phyloP scores from a whole-genome alignment of 1,284 basidiomycete genomes.

The Ganoderma multipileum region DNA sequence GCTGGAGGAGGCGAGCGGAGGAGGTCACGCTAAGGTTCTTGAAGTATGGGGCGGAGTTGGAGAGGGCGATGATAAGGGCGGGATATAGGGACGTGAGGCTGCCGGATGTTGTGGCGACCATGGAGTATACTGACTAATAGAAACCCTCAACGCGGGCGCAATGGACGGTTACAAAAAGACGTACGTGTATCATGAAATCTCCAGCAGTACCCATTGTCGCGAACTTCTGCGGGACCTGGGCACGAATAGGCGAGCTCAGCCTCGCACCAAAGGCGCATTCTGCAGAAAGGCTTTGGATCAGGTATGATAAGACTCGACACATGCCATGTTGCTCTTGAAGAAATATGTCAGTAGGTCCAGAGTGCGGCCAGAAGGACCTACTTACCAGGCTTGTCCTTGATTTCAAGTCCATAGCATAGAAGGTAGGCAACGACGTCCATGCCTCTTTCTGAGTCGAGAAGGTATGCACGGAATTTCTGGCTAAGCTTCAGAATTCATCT shows the following conservation, averaged over 20 bases:
- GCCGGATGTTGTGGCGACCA: conserved; percentile 89
- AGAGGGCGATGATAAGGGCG: conserved; percentile 88
- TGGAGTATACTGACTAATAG: conserved; percentile 83
- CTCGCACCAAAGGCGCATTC: conserved; percentile 79
- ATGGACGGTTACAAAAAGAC: conserved; percentile 36
- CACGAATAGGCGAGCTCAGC: conserved; percentile 67
- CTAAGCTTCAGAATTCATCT: neutral
- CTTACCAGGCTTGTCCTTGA: conserved; percentile 90
- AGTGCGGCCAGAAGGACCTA: conserved; percentile 22
- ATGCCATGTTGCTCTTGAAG: conserved; percentile 85
- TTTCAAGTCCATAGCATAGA: conserved; percentile 80
- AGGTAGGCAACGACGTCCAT: conserved; percentile 81
- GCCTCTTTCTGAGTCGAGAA: conserved; percentile 81
- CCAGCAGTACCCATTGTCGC: conserved; percentile 74
- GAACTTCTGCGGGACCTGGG: conserved; percentile 79
- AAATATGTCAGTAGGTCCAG: conserved; percentile 9
- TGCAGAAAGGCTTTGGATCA: conserved; percentile 90
- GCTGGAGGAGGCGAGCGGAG: conserved; percentile 83
- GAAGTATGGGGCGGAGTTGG: conserved; percentile 89
- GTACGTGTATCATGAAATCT: conserved; percentile 88
- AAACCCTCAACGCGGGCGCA: conserved; percentile 19
- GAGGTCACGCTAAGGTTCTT: conserved; percentile 83
- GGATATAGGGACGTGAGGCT: conserved; percentile 86
- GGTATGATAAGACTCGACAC: conserved; percentile 89
- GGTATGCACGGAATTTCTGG: conserved; percentile 86